Conservation (phyloP, 495 filamentous ascomycete genomes). For the Tuber borchii region DNA sequence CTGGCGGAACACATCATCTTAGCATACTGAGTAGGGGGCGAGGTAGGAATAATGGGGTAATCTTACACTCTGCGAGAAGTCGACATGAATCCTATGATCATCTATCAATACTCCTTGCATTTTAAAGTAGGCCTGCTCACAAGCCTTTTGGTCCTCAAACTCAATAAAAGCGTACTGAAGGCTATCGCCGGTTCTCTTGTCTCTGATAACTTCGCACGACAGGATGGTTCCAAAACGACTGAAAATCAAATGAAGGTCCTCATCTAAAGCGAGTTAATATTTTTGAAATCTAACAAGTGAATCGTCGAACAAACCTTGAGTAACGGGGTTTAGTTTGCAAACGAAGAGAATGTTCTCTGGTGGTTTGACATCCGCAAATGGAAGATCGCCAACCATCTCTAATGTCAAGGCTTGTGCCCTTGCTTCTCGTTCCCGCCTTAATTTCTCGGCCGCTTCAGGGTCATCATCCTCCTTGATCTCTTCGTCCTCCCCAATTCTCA, state of each 20-base stretch:
- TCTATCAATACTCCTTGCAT: slow-evolving; percentile 97
- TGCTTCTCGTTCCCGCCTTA: slow-evolving; percentile 81
- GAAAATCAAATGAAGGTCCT: slow-evolving; percentile 92
- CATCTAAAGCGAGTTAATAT: slow-evolving; percentile 52
- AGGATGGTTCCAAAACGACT: slow-evolving; percentile 93
- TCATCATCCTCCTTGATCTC: slow-evolving; percentile 62
- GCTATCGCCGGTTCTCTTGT: slow-evolving; percentile 88
- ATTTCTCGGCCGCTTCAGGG: slow-evolving; percentile 69
- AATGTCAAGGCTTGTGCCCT: slow-evolving; percentile 89
- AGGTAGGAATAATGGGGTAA: slow-evolving; percentile 2
- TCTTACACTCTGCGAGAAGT: slow-evolving; percentile 90
- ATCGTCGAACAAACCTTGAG: slow-evolving; percentile 53
- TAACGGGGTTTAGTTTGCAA: slow-evolving; percentile 97
- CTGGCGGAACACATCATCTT: slow-evolving; percentile 42
- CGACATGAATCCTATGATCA: slow-evolving; percentile 95
- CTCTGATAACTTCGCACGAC: slow-evolving; percentile 92
- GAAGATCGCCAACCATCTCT: slow-evolving; percentile 96
- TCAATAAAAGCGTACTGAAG: slow-evolving; percentile 98
- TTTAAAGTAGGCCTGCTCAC: slow-evolving; percentile 95
- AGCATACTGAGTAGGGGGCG: slow-evolving; percentile 24
- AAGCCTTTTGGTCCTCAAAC: slow-evolving; percentile 83
- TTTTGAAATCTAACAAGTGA: slow-evolving; percentile 13
- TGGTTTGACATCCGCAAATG: slow-evolving; percentile 95
- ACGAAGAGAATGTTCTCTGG: slow-evolving; percentile 97
- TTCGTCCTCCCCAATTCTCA: slow-evolving; percentile 86